A percentile compares a stretch with the other conserved stretches of the same genome.
phyloP scores from a whole-genome alignment of 1,284 basidiomycete genomes.

The Apiotrichum montevideense region DNA sequence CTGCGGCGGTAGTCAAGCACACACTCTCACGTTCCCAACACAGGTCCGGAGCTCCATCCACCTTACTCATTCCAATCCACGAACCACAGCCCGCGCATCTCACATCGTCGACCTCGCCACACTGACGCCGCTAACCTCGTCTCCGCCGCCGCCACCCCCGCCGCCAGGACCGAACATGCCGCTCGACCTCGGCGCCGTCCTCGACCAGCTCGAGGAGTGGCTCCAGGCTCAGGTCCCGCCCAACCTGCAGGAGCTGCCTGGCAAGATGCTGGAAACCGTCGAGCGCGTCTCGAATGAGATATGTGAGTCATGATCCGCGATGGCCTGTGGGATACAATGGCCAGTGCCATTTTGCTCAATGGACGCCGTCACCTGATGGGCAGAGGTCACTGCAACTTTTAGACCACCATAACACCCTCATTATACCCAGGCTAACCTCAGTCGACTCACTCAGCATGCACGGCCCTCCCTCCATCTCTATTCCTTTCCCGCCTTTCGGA shows the following conservation, averaged over 20 bases:
- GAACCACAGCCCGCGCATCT: too few species aligned
- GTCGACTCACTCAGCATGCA: slow-evolving; percentile 44
- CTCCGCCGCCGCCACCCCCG: not conserved
- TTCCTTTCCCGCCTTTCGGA: slow-evolving; percentile 43
- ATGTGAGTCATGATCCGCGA: slow-evolving; percentile 24
- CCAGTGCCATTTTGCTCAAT: too few species aligned
- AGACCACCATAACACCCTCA: too few species aligned
- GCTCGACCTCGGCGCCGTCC: slow-evolving; percentile 31
- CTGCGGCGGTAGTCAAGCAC: too few species aligned
- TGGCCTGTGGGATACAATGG: too few species aligned
- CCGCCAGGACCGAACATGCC: slow-evolving; percentile 24
- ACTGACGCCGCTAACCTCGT: not conserved
- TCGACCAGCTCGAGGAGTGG: slow-evolving; percentile 46
- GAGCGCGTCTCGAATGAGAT: slow-evolving; percentile 42
- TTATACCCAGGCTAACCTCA: slow-evolving; percentile 7
- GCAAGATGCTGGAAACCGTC: slow-evolving; percentile 41
- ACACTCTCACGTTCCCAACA: too few species aligned
- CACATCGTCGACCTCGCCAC: not conserved
- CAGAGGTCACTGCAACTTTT: not conserved
- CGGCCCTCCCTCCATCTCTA: slow-evolving; percentile 41
- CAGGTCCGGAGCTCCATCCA: too few species aligned
- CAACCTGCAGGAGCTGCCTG: slow-evolving; percentile 42
- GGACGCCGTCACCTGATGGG: not conserved
- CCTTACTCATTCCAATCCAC: too few species aligned
- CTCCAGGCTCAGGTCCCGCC: slow-evolving; percentile 41